A percentile compares a stretch with the other conserved stretches of the same genome.
phyloP scores from a whole-genome alignment of 2,329 filamentous ascomycete genomes.

The Penicillium verrucosum region DNA sequence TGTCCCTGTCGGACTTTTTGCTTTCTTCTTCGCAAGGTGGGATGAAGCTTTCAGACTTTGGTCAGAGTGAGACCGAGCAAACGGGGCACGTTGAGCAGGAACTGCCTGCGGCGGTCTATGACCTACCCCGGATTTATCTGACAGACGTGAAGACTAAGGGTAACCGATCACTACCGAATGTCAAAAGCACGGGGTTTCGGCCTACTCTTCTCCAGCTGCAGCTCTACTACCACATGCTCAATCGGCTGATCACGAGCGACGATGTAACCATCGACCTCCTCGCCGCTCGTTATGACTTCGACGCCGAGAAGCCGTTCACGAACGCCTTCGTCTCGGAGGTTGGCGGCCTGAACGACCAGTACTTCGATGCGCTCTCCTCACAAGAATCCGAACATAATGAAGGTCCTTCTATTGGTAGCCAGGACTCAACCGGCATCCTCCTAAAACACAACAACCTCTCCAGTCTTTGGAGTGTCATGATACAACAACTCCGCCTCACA shows the following conservation, averaged over 20 bases:
- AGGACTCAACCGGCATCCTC: constrained; percentile 52
- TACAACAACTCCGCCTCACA: constrained; percentile 56
- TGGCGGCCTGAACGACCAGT: constrained; percentile 64
- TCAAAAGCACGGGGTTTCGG: constrained; percentile 59
- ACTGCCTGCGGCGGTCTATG: constrained; percentile 20
- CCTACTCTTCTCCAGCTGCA: constrained; percentile 84
- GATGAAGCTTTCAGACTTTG: constrained; percentile 33
- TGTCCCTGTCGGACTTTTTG: constrained; percentile 46
- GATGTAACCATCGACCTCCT: constrained; percentile 67
- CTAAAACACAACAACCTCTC: constrained; percentile 58
- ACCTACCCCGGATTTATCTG: constrained; percentile 60
- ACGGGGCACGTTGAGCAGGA: constrained; percentile 5
- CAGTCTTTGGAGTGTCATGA: constrained; percentile 62
- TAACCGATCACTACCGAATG: constrained; percentile 59
- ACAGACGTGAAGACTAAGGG: constrained; percentile 82
- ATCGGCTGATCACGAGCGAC: constrained; percentile 64
- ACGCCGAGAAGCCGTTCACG: constrained; percentile 65
- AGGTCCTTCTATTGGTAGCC: constrained; percentile 29
- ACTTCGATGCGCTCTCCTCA: constrained; percentile 49
- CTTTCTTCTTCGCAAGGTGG: constrained; percentile 38
- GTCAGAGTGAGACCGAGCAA: constrained; percentile 11
- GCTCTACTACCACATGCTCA: constrained; percentile 83
- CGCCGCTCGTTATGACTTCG: constrained; percentile 68
- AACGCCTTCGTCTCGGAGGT: constrained; percentile 76
- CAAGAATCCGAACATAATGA: constrained; percentile 30